Evolutionary conservation across 805 yeast species (phyloP), one percentile per base, ranked within the genome.

Genomic region (Candida xiaguanensis): DNA sequence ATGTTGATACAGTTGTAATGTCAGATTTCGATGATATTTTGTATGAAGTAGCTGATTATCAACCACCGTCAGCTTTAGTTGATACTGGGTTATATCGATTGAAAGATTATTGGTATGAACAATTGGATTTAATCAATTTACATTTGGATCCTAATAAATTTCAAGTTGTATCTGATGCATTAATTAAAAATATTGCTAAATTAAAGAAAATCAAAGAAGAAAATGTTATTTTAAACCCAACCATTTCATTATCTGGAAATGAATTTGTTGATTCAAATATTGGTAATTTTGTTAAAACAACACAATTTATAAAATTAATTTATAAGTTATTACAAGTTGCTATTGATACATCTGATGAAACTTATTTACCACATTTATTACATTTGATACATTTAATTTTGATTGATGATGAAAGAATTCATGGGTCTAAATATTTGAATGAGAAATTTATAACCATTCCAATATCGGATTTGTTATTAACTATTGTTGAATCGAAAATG

Each of bases 371-470:
- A 13, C 78, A 77, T 31, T 51, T 81, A n/a, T 65, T 85, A 27
- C 93, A 85, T 54, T 65, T 85, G 36, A 46, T 82, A 2, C 88
- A 85, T 61, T 90, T 85, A 5, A 65, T 81, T 6, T 51, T 84
- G 14, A 50, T 63, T 20, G 83, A 80, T 51, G 72, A 71, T 38
- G 79, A 73, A 43, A 33, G 48, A 19, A 46, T 63, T 2, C 56
- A 67, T 45, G 82, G 78, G 1, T 41, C 53, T 8, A 40, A 52
- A 1, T 61, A 71, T 31, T 46, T 72, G 17, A 65, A 71, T 23
- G 71, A 70, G n/a, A 50, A 61, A 2, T 79, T 74, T 44, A 56
- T 75, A n/a, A 61, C 64, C 17, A 74, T 77, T 32, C 85, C 87
- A 4, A 65, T 80, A 24, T 65, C 80, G 51, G 77, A 75, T 43